Base-by-base conservation (phyloP, 257 asterid genomes). In the Primulina eburnea region DNA sequence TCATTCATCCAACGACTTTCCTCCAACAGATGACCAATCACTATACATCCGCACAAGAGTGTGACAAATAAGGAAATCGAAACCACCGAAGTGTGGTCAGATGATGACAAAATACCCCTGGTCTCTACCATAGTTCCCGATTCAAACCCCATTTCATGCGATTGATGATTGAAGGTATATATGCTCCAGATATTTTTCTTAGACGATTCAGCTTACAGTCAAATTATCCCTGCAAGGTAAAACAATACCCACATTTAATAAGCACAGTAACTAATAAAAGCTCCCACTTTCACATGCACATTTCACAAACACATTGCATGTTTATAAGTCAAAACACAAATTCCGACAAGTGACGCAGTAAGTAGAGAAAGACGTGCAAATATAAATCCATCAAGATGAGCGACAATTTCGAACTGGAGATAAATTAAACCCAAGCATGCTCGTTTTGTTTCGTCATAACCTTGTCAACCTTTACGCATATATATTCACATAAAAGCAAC, bases 1-100 rank as follows among this genome's bases (percentile, higher is more conserved):
- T 94, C 99, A 75, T 94, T 94, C 92, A 94, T 91, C 99, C 99
- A 94, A 17, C 96, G 92, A 76, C 75, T 85, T 80, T 94, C 99
- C 83, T 94, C 99, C 79, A 91, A 71, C 14, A 94, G 89, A 84
- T 94, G 99, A 76, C 99, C 99, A 24, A 94, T 79, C 72, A 94
- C 90, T 60, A 94, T 87, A 77, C 99, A 94, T 8, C 91, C 88
- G 34, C 95, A 91, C 9, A 94, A 85, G 67, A 94, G 95, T 0
- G 96, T 90, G 65, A 86, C 84, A 43, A 94, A 94, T 76, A 94
- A 74, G 82, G 85, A 85, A 60, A 94, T 85, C n/a, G 97, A 72
- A 52, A 89, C 92, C 70, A 94, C 93, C 20, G 99, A 89, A 58
- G 84, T 33, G 71, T 89, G 81, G 77, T 89, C 96, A 33, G 99